Conservation (phyloP, 768 basidiomycete genomes). For the Boletus speciosus region DNA sequence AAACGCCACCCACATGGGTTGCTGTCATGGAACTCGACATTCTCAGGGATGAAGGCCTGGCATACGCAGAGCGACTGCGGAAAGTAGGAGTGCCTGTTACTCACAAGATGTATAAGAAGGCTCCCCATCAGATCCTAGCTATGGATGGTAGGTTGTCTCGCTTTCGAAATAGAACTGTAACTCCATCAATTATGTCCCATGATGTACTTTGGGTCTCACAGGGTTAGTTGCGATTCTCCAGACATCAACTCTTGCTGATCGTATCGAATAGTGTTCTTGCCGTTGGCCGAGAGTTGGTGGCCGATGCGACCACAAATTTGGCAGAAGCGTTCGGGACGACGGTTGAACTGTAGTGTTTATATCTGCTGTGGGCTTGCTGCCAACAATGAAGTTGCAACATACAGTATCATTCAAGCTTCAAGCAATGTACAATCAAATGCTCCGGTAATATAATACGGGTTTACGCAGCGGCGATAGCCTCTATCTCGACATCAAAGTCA, state of each 20-base stretch:
- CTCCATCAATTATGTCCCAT: background rate
- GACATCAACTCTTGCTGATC: constrained; percentile 8
- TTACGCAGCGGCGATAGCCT: constrained; percentile 52
- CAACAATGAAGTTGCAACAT: background rate
- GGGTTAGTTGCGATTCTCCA: constrained; percentile 17
- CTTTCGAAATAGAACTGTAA: background rate
- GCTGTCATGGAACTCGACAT: constrained; percentile 68
- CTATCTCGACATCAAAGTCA: constrained; percentile 73
- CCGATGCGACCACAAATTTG: constrained; percentile 36
- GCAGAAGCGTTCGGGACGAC: constrained; percentile 31
- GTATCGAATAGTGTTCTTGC: constrained; percentile 31
- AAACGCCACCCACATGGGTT: constrained; percentile 60
- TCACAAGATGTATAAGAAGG: constrained; percentile 55
- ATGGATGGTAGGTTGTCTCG: constrained; percentile 57
- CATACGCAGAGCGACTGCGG: constrained; percentile 57
- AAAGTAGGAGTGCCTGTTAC: constrained; percentile 53
- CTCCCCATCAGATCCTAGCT: constrained; percentile 70
- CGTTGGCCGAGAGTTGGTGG: constrained; percentile 36
- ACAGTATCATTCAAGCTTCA: constrained; percentile 1
- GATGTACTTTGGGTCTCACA: constrained; percentile 3
- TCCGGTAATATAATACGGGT: background rate
- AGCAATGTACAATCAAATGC: background rate
- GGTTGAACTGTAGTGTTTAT: background rate
- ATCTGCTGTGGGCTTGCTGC: background rate
- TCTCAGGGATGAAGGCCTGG: constrained; percentile 62